Evolutionary conservation across 208 protist species (phyloP).

Genomic region (Sergeia podlipaevii): DNA sequence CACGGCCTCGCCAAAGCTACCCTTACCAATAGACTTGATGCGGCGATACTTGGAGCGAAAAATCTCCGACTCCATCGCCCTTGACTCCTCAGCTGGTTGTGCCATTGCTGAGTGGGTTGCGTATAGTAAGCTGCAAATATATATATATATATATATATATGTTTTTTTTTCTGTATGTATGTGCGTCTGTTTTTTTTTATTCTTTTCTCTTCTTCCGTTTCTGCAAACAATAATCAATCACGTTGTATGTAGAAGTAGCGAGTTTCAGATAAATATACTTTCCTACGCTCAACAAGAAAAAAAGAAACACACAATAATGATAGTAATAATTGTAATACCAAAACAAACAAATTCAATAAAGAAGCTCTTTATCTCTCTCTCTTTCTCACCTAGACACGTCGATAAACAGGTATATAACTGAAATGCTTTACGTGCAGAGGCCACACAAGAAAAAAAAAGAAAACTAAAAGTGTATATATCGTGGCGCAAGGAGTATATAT

Average conservation of each 20-base stretch:
- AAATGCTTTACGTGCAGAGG: conserved; percentile 2
- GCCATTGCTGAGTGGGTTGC: conserved; percentile 30
- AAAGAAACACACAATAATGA: neutral
- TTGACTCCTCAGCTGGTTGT: conserved; percentile 61
- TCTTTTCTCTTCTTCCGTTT: neutral
- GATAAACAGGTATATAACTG: conserved; percentile 5
- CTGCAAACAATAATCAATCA: neutral
- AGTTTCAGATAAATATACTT: neutral
- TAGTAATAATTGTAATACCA: too few relatives aligned
- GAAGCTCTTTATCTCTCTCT: too few relatives aligned
- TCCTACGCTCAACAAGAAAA: neutral
- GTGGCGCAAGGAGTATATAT: too few relatives aligned
- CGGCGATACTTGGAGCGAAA: conserved; percentile 85
- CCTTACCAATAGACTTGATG: conserved; percentile 89
- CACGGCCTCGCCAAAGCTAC: conserved; percentile 91
- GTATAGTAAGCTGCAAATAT: neutral
- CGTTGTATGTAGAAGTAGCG: neutral
- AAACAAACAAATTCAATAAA: too few relatives aligned
- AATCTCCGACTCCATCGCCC: conserved; percentile 72
- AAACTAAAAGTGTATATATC: neutral
- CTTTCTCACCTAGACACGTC: too few relatives aligned
- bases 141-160: neutral
- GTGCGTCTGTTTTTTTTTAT: neutral
- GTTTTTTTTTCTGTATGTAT: conserved; percentile 3
- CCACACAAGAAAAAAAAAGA: too few relatives aligned